Percentiles rank a stretch among this genome's conserved stretches.
These are phyloP conservation scores for Fusarium sp. DNA, from an alignment of 2,329 filamentous ascomycete species.

Conservation along the genomic window DNA sequence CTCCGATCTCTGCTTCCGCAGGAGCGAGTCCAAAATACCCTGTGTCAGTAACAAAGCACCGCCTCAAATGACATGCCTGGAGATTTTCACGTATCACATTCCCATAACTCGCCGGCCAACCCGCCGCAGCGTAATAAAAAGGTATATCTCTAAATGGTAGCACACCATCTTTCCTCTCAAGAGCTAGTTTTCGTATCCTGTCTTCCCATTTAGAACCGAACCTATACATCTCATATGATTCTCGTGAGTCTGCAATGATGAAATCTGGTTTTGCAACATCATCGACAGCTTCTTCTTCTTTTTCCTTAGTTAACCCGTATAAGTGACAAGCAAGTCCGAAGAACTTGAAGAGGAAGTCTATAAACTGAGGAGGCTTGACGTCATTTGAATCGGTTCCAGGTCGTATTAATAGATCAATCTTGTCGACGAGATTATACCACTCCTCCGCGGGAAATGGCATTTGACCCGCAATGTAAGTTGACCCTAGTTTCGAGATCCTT, in stretches of 20 bases:
- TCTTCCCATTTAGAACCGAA: not conserved
- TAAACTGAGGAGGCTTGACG: not conserved
- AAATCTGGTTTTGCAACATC: not conserved
- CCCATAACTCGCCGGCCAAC: not conserved
- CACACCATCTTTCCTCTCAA: not conserved
- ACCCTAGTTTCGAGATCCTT: not conserved
- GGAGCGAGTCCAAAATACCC: not conserved
- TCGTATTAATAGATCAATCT: not conserved
- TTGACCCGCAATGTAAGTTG: not conserved
- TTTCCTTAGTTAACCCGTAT: not conserved
- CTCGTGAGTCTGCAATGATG: not conserved
- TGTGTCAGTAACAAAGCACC: not conserved
- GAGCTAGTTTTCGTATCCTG: rapidly evolving
- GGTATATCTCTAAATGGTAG: not conserved
- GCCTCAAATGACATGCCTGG: not conserved
- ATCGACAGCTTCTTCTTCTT: not conserved
- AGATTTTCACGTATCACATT: too few species aligned
- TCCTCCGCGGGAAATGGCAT: not conserved
- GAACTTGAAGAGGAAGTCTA: too few species aligned
- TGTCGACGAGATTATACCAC: not conserved
- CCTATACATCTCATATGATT: rapidly evolving
- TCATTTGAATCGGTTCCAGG: not conserved
- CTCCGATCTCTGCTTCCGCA: not conserved
- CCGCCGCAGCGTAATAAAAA: not conserved
- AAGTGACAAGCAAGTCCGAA: not conserved